A percentile compares a stretch with the other conserved stretches of the same genome.
These are phyloP conservation scores for Solanum chilense DNA, from an alignment of 257 asterid species.

Conservation along the genomic window DNA sequence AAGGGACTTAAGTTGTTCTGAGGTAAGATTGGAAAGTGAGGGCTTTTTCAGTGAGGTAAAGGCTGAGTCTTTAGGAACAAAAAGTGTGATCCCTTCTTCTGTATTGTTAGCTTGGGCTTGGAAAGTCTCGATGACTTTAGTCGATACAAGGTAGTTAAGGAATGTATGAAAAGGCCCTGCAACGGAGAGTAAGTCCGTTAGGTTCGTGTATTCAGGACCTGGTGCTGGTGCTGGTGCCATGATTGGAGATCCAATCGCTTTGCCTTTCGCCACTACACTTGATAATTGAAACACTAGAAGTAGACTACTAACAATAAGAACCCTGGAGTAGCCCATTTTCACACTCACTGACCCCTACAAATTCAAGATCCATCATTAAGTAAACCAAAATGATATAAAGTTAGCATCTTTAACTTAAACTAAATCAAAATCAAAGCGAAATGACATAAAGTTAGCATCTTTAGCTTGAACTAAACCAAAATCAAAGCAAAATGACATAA, in stretches of 20 bases:
- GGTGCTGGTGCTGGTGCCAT: constrained; percentile 61
- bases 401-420: neutral
- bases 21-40: constrained; percentile 50
- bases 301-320: constrained; percentile 1
- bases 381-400: neutral
- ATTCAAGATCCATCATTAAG: neutral
- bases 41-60: constrained; percentile 40
- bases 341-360: neutral
- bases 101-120: constrained; percentile 73
- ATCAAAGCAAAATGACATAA: neutral
- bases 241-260: constrained; percentile 15
- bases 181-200: constrained; percentile 50
- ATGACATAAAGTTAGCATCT: neutral
- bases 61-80: constrained; percentile 60
- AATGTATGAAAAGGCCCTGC: constrained; percentile 79
- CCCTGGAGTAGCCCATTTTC: constrained; percentile 17
- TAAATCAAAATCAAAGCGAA: neutral
- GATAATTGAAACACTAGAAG: constrained; percentile 13
- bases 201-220: constrained; percentile 50
- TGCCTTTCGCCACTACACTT: constrained; percentile 22
- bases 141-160: constrained; percentile 48
- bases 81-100: constrained; percentile 65
- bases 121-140: constrained; percentile 56
- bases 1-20: constrained; percentile 53
- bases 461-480: neutral